Evolutionary conservation across 495 filamentous ascomycete species (phyloP), one percentile per base, ranked within the genome.

Genomic region (Trichoderma asperelloides): DNA sequence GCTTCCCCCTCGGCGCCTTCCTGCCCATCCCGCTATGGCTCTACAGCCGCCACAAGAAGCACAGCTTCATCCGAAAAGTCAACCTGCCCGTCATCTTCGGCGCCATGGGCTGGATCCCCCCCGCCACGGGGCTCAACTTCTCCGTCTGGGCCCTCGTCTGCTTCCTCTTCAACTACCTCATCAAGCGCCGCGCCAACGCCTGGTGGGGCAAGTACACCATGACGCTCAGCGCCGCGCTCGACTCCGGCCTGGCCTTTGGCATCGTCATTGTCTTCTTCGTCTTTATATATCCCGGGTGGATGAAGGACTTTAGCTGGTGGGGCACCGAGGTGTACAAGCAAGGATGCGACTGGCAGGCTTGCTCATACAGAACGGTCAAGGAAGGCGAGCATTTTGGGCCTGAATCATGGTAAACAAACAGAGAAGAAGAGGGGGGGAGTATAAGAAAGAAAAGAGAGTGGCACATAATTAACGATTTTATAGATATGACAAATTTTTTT

Each of bases 121-220:
- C 91, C 2, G 91, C 91, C 27, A 93, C 91, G 0, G 91, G 91
- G 0, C 86, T 93, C 66, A 94, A 92, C 71, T 96, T 93, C 73
- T 87, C 85, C 3, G 88, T 90, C 28, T 94, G 91, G 90, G 88
- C 88, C 0, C 73, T 93, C 23, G 90, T 94, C 18, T 94, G 91
- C 76, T 92, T 87, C 68, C 67, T 91, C 9, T 96, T 96, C 73
- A 96, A 96, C 72, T 87, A 89, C 69, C 73, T 87, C 49, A 85
- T 96, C 66, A 82, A 86, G 70, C 83, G 81, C 7, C 80, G 86
- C n/a, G 86, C 84, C 16, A 76, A 72, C 1, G 85, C 81, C 6
- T 96, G 92, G 92, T 94, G 90, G 91, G 85, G 85, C 2, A 94
- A 96, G 75, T 96, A 96, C 75, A 93, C 89, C 21, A 93, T 93